A percentile compares a stretch with the other conserved stretches of the same genome.
Conservation (phyloP, 2,329 filamentous ascomycete genomes). For the Colletotrichum falcatum region DNA sequence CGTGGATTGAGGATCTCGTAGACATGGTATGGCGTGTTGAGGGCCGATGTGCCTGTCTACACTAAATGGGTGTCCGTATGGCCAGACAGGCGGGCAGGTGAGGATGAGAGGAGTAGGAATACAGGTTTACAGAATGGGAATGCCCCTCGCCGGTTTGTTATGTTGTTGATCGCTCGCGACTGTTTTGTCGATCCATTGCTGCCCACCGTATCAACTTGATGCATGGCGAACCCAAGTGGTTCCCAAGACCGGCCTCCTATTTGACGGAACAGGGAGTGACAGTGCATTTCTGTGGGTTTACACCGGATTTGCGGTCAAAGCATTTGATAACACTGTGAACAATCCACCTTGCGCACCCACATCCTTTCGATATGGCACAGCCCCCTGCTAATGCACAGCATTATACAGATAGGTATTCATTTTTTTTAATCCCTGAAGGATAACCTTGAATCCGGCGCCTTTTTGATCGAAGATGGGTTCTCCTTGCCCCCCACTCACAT, state of each 20-base stretch:
- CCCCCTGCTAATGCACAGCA: background rate
- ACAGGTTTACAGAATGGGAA: background rate
- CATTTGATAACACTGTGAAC: conserved; percentile 6
- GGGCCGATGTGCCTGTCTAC: too few species aligned
- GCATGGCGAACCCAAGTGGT: conserved; percentile 16
- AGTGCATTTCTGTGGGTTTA: conserved; percentile 1
- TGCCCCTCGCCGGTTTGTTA: background rate
- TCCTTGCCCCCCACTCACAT: background rate
- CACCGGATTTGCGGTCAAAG: background rate
- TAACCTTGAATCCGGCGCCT: background rate
- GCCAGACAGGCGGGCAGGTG: background rate
- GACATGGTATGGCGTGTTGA: conserved; percentile 16
- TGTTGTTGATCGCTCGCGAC: background rate
- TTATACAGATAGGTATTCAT: too few species aligned
- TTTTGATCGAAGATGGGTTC: background rate
- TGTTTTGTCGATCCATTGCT: conserved; percentile 4
- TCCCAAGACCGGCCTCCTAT: conserved; percentile 1
- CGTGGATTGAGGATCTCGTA: conserved; percentile 30
- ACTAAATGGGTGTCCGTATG: background rate
- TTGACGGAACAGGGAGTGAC: conserved; percentile 4
- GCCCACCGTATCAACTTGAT: conserved; percentile 15
- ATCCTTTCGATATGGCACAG: background rate
- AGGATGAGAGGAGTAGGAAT: background rate
- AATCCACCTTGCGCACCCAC: background rate
- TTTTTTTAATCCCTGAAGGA: too few species aligned